Evolutionary conservation across 805 yeast species (phyloP).

Genomic region (Priceomyces fermenticarens): DNA sequence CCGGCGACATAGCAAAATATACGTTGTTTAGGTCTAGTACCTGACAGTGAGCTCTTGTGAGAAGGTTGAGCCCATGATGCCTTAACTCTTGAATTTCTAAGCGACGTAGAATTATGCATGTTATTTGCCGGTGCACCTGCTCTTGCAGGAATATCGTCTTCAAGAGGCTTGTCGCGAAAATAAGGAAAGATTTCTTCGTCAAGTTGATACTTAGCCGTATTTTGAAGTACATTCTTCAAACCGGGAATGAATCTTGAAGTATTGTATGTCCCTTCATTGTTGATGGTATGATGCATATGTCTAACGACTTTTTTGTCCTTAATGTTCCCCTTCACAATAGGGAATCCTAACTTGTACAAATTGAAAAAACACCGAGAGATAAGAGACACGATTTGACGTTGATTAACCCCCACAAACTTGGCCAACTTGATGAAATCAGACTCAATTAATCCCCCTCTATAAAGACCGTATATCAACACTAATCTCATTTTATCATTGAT

Average conservation of each 20-base stretch:
- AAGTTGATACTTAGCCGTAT: constrained; percentile 48
- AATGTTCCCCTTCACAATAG: constrained; percentile 43
- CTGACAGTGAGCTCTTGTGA: constrained; percentile 10
- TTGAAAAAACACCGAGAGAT: constrained; percentile 48
- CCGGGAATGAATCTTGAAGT: constrained; percentile 77
- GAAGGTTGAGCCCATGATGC: constrained; percentile 69
- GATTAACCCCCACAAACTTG: constrained; percentile 46
- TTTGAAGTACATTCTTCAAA: constrained; percentile 54
- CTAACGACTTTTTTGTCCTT: constrained; percentile 45
- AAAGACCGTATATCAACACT: constrained; percentile 69
- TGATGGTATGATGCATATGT: constrained; percentile 54
- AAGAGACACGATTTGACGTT: constrained; percentile 52
- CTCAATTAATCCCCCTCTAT: constrained; percentile 77
- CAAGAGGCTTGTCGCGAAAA: constrained; percentile 68
- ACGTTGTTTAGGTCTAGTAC: constrained; percentile 50
- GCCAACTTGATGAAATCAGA: constrained; percentile 70
- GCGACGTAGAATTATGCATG: constrained; percentile 29
- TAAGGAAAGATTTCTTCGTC: constrained; percentile 67
- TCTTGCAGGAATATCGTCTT: constrained; percentile 35
- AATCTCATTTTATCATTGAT: constrained; percentile 71
- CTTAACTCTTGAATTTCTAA: constrained; percentile 68
- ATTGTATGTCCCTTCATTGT: constrained; percentile 51
- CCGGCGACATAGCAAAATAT: constrained; percentile 84
- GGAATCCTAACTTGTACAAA: constrained; percentile 52
- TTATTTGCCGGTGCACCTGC: not conserved